Conservation (phyloP, 495 filamentous ascomycete species). For the Aspergillus taichungensis region DNA sequence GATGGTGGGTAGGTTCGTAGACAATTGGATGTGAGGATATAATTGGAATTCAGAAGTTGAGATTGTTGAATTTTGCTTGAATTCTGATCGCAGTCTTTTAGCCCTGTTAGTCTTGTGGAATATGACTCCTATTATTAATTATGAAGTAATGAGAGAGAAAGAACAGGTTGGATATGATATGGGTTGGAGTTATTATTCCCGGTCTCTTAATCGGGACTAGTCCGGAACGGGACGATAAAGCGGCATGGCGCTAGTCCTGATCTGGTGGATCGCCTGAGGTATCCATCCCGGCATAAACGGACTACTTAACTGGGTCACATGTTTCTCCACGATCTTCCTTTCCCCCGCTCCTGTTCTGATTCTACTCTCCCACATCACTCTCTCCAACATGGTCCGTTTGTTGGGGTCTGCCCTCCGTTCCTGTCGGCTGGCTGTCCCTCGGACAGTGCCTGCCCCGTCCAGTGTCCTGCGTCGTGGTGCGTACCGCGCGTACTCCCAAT, state of each 20-base stretch:
- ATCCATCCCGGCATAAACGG: too few species aligned
- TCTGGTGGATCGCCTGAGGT: neutral
- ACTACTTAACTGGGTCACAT: too few species aligned
- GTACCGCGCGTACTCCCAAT: too few species aligned
- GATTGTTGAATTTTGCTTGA: neutral
- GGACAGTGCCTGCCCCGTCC: neutral
- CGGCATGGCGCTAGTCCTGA: neutral
- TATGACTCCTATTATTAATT: too few species aligned
- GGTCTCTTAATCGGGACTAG: too few species aligned
- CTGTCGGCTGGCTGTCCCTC: neutral
- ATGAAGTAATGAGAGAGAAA: too few species aligned
- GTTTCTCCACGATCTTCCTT: neutral
- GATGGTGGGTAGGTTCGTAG: neutral
- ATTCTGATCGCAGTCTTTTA: too few species aligned
- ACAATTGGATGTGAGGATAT: neutral
- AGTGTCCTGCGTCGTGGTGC: too few species aligned
- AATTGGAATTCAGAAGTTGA: neutral
- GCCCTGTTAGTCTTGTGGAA: too few species aligned
- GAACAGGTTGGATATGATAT: neutral
- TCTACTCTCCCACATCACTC: neutral
- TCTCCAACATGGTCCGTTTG: conserved; percentile 4
- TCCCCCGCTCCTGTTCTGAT: neutral
- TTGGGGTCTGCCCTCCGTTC: conserved; percentile 1
- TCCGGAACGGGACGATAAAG: neutral
- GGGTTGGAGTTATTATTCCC: neutral